Conservation (phyloP, 192 early-diverging fungal genomes). For the Dimargaris xerosporica region DNA sequence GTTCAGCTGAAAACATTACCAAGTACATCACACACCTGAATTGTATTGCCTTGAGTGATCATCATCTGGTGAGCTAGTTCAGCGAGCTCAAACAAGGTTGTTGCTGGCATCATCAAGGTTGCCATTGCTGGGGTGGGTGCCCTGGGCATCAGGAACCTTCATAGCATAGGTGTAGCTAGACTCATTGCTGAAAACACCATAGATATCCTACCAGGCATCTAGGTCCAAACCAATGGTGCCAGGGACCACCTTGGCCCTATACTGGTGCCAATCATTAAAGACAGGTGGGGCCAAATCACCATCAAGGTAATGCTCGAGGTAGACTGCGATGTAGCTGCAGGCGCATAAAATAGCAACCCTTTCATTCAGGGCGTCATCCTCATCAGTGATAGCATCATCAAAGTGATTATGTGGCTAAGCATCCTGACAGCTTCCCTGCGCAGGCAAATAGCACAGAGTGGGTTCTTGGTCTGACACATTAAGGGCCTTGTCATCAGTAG, state of each 20-base stretch:
- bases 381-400: slow-evolving; percentile 38
- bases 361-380: slow-evolving; percentile 29
- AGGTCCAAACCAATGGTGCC: slow-evolving; percentile 32
- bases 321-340: slow-evolving; percentile 13
- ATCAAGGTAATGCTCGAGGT: no score
- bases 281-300: no score
- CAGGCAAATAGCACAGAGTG: no score
- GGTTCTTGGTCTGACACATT: neutral
- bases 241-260: slow-evolving; percentile 18
- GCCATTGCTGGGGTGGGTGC: slow-evolving; percentile 6
- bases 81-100: slow-evolving; percentile 55
- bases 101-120: slow-evolving; percentile 15
- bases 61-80: slow-evolving; percentile 77
- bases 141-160: slow-evolving; percentile 11
- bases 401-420: slow-evolving; percentile 26
- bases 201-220: slow-evolving; percentile 58
- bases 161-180: slow-evolving; percentile 59
- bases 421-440: slow-evolving; percentile 12
- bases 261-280: neutral
- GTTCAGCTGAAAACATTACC: neutral
- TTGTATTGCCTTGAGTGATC: slow-evolving; percentile 81
- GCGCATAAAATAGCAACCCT: no score
- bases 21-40: slow-evolving; percentile 59
- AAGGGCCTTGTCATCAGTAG: slow-evolving; percentile 47
- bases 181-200: slow-evolving; percentile 85